Conservation (phyloP, 805 yeast genomes). For the Candida insectorum region DNA sequence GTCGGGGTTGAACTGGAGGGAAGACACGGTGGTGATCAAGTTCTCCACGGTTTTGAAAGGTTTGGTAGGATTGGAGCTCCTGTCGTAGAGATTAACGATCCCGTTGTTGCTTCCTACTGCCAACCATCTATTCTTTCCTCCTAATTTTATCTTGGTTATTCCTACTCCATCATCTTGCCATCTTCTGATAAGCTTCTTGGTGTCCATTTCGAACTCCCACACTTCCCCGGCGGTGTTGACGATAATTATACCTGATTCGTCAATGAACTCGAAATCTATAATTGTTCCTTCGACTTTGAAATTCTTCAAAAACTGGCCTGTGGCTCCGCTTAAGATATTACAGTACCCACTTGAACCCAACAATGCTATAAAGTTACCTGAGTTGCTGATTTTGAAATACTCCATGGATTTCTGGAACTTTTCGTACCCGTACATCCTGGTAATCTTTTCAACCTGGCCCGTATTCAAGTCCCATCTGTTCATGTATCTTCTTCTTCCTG, state of each 20-base stretch:
- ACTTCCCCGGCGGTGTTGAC: constrained; percentile 81
- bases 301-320: constrained; percentile 85
- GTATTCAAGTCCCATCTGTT: constrained; percentile 80
- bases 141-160: constrained; percentile 70
- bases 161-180: constrained; percentile 92
- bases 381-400: constrained; percentile 70
- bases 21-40: constrained; percentile 75
- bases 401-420: constrained; percentile 83
- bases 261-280: constrained; percentile 72
- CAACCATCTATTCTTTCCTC: constrained; percentile 74
- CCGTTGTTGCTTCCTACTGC: constrained; percentile 92
- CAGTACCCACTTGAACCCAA: constrained; percentile 90
- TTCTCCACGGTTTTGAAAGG: constrained; percentile 72
- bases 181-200: constrained; percentile 49
- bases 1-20: constrained; percentile 72
- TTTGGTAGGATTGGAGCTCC: constrained; percentile 28
- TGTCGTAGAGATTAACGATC: constrained; percentile 82
- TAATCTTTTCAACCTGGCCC: constrained; percentile 77
- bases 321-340: constrained; percentile 67
- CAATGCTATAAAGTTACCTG: constrained; percentile 70
- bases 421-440: constrained; percentile 90
- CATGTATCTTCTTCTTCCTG: constrained; percentile 90
- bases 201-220: constrained; percentile 66
- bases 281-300: constrained; percentile 86
- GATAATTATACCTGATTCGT: constrained; percentile 45